Evolutionary conservation across 352 stramenopile species (phyloP).

Genomic region (Globisporangium canariense): DNA sequence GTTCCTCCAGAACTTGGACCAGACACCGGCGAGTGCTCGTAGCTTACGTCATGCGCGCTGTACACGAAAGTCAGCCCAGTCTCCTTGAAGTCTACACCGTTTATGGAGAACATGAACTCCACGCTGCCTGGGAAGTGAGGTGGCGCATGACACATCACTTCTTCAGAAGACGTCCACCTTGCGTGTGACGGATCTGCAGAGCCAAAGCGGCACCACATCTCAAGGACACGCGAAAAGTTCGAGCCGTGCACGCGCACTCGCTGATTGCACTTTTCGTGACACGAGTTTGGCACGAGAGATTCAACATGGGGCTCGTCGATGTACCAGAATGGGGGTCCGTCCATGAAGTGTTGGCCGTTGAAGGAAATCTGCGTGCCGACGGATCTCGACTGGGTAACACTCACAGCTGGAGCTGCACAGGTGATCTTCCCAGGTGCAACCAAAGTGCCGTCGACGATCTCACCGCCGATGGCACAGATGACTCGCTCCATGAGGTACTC

Average conservation of each 20-base stretch:
- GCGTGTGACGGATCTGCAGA: conserved; percentile 12
- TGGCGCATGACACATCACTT: conserved; percentile 29
- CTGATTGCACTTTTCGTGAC: conserved; percentile 14
- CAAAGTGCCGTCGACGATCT: conserved; percentile 10
- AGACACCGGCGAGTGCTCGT: conserved; percentile 21
- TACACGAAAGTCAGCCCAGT: conserved; percentile 30
- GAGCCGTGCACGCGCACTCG: conserved; percentile 22
- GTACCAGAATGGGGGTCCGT: conserved; percentile 40
- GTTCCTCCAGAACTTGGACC: conserved; percentile 32
- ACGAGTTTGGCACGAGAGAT: conserved; percentile 22
- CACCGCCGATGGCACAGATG: conserved; percentile 25
- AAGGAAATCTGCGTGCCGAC: conserved; percentile 25
- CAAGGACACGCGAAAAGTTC: conserved; percentile 32
- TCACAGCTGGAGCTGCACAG: conserved; percentile 10
- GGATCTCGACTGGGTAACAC: not conserved
- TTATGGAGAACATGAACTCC: conserved; percentile 43
- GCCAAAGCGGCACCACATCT: conserved; percentile 48
- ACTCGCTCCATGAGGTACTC: conserved; percentile 10
- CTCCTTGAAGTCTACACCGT: conserved; percentile 44
- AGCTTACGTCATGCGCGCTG: conserved; percentile 1
- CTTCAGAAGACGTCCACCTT: conserved; percentile 24
- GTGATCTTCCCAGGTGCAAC: conserved; percentile 7
- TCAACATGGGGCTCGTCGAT: conserved; percentile 25
- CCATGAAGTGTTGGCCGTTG: conserved; percentile 40
- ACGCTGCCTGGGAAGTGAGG: conserved; percentile 21